Conservation (phyloP, 768 basidiomycete species). For the Lentinula aciculospora region DNA sequence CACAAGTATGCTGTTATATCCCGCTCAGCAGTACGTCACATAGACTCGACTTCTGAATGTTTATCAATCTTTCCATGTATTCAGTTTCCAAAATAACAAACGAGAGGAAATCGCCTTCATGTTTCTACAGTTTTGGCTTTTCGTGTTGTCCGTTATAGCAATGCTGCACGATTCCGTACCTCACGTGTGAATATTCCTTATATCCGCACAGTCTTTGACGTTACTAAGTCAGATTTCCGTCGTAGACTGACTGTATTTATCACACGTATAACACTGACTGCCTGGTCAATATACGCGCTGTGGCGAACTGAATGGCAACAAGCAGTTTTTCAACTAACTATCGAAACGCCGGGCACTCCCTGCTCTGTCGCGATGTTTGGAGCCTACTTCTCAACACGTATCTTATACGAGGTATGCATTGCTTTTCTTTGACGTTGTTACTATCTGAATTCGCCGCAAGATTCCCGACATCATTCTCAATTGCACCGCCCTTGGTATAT, state of each 20-base stretch:
- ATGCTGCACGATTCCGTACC: conserved; percentile 48
- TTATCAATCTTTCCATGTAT: neutral
- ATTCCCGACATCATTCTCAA: conserved; percentile 45
- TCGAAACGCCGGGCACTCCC: conserved; percentile 33
- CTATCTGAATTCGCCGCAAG: conserved; percentile 19
- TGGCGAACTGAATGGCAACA: conserved; percentile 37
- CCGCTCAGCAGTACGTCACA: conserved; percentile 35
- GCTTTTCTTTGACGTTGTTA: neutral
- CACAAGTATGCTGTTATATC: conserved; percentile 37
- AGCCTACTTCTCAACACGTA: conserved; percentile 34
- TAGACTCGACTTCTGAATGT: neutral
- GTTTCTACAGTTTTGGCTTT: conserved; percentile 48
- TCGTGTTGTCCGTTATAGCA: conserved; percentile 43
- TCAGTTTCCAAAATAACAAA: conserved; percentile 35
- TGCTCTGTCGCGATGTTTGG: conserved; percentile 46
- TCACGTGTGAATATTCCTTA: conserved; percentile 37
- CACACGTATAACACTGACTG: conserved; percentile 39
- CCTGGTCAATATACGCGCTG: conserved; percentile 46
- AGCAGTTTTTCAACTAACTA: conserved; percentile 28
- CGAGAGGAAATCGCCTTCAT: conserved; percentile 45
- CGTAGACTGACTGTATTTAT: conserved; percentile 44
- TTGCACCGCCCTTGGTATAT: conserved; percentile 34
- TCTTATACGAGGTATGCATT: conserved; percentile 34
- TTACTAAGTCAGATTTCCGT: neutral
- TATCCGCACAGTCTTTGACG: neutral